Evolutionary conservation across 2,329 filamentous ascomycete species (phyloP), one percentile per base, ranked within the genome.

Genomic region (Phialemoniopsis sp.): DNA sequence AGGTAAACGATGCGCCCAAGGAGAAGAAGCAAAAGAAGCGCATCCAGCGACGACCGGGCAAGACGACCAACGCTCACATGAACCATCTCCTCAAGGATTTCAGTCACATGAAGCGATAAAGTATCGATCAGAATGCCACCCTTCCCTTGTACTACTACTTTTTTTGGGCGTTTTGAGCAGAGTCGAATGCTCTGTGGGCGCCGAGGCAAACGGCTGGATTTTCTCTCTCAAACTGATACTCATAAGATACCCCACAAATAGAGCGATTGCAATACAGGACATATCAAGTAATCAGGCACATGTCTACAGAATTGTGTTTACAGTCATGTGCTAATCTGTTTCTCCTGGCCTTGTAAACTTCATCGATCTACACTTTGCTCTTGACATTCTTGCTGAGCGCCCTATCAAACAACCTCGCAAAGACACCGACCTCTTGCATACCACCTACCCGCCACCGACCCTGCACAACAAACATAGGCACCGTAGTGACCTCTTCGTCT

Each of bases 31-130:
- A 82, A 62, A 86, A 87, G 66, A 87, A 87, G 59, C 72, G 80
- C 33, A 67, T 70, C 18, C 63, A 66, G 50, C 78, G 87, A 48
- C 76, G 82, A 43, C 79, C 80, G 32, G 87, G 85, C 48, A 93
- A 90, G 73, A 82, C 85, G 41, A 94, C 88, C 18, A 95, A 95
- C 58, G 81, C 80, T 19, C 89, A 95, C 59, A 94, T 95, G 89
- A 73, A 75, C 50, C 80, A 84, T 47, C 75, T 95, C 43, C 72
- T 95, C 56, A 83, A 89, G 66, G 87, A 91, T 57, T 90, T 71
- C 55, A 74, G 68, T 46, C 60, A 67, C 38, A 55, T 68, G 49
- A 66, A 70, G 51, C 56, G 67, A 42, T 72, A 51, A 60, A 28
- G 18, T 26, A 6, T 26, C 10, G 6, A 6, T 10, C 10, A 10